Percentiles rank a stretch among this genome's conserved stretches.
phyloP scores from a whole-genome alignment of 352 stramenopile species.

The Phytophthora rubi region DNA sequence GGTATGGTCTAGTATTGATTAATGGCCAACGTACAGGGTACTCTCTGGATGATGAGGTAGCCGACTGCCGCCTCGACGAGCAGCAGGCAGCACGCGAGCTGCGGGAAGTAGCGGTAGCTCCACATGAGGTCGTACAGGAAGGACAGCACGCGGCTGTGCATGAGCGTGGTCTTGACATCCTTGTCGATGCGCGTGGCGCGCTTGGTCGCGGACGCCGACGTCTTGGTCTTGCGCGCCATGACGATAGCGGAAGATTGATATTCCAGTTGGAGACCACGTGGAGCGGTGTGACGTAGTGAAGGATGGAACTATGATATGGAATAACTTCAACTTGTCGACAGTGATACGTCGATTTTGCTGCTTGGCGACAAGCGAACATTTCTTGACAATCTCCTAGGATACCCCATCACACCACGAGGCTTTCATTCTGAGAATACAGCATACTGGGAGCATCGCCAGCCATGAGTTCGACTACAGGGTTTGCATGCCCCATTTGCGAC shows the following conservation, averaged over 20 bases:
- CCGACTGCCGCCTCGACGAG: constrained; percentile 63
- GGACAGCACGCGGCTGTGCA: constrained; percentile 71
- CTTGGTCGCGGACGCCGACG: constrained; percentile 17
- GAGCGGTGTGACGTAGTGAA: constrained; percentile 3
- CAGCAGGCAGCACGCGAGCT: constrained; percentile 62
- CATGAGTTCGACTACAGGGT: neutral
- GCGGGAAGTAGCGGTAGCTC: constrained; percentile 88
- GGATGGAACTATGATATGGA: constrained; percentile 6
- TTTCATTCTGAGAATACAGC: neutral
- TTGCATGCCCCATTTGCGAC: neutral
- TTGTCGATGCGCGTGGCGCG: constrained; percentile 87
- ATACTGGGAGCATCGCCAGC: too few relatives aligned
- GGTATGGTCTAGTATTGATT: neutral
- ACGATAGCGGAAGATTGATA: constrained; percentile 11
- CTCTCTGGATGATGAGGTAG: constrained; percentile 83
- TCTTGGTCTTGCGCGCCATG: constrained; percentile 45
- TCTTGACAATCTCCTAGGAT: too few relatives aligned
- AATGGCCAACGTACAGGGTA: constrained; percentile 57
- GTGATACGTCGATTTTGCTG: neutral
- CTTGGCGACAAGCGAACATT: neutral
- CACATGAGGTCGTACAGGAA: constrained; percentile 87
- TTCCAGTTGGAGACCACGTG: constrained; percentile 25
- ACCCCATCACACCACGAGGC: too few relatives aligned
- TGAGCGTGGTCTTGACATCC: constrained; percentile 81
- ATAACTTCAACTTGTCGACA: constrained; percentile 15